A percentile compares a stretch with the other conserved stretches of the same genome.
Evolutionary conservation across 1,139 yeast genomes (phyloP).

Genomic region (Yamadazyma mexicana): DNA sequence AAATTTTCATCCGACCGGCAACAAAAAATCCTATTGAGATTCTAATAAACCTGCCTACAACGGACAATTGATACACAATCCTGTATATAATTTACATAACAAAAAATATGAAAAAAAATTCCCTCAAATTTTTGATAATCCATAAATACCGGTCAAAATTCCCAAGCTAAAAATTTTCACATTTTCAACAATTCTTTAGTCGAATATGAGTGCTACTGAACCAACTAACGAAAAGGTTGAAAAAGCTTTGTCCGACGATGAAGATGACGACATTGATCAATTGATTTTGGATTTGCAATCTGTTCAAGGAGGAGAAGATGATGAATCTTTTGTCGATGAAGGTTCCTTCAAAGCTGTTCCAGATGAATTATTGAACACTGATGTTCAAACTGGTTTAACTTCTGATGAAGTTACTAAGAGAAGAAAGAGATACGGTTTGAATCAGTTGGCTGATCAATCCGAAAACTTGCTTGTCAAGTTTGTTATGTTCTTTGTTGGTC

Average conservation of each 20-base stretch:
- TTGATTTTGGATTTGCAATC: conserved; percentile 89
- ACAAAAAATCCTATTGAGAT: background rate
- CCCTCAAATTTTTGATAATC: background rate
- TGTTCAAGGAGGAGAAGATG: conserved; percentile 52
- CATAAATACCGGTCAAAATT: conserved; percentile 1
- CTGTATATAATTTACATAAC: background rate
- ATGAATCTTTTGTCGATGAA: conserved; percentile 50
- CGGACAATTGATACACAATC: conserved; percentile 1
- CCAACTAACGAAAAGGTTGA: conserved; percentile 51
- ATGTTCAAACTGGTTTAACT: conserved; percentile 77
- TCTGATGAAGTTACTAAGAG: conserved; percentile 81
- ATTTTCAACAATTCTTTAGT: background rate
- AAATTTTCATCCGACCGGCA: conserved; percentile 1
- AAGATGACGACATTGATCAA: conserved; percentile 86
- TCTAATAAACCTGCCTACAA: conserved; percentile 1
- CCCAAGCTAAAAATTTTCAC: conserved; percentile 2
- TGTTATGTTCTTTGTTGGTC: conserved; percentile 93
- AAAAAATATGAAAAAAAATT: background rate
- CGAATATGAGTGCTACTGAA: conserved; percentile 48
- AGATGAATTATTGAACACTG: conserved; percentile 86
- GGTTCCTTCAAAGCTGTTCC: conserved; percentile 70
- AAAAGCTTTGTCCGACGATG: conserved; percentile 58
- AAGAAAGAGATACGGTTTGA: conserved; percentile 91
- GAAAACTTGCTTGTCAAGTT: conserved; percentile 84
- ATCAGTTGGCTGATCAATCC: conserved; percentile 92